Percentiles rank a stretch among this genome's conserved stretches.
Evolutionary conservation across 208 protist species (phyloP).

Genomic region (Naegleria fowleri): DNA sequence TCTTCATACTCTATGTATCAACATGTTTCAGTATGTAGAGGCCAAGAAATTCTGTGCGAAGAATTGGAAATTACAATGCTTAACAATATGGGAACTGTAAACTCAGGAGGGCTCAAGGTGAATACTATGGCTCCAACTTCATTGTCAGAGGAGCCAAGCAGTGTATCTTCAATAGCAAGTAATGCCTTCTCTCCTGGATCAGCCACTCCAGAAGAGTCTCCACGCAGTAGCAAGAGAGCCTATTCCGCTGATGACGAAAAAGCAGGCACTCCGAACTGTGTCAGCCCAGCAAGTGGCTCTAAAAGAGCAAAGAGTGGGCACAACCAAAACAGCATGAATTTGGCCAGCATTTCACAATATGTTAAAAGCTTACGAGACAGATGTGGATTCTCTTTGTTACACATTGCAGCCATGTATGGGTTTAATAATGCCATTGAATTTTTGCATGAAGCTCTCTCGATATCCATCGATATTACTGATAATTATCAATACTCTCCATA

Average conservation of each 20-base stretch:
- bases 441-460: neutral
- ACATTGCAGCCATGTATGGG: neutral
- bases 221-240: neutral
- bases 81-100: neutral
- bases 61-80: neutral
- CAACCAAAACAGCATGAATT: neutral
- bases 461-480: neutral
- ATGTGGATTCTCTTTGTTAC: neutral
- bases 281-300: neutral
- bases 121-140: neutral
- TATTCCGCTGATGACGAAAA: neutral
- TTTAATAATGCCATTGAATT: neutral
- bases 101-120: neutral
- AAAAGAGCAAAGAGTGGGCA: neutral
- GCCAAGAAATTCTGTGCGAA: neutral
- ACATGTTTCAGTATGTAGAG: neutral
- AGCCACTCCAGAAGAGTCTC: neutral
- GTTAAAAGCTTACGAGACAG: neutral
- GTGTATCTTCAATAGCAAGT: neutral
- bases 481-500: neutral
- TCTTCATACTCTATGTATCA: neutral
- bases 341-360: neutral
- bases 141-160: neutral
- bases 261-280: neutral
- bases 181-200: neutral